Base-by-base conservation (phyloP, 352 stramenopile species). In the Globisporangium megalacanthum region DNA sequence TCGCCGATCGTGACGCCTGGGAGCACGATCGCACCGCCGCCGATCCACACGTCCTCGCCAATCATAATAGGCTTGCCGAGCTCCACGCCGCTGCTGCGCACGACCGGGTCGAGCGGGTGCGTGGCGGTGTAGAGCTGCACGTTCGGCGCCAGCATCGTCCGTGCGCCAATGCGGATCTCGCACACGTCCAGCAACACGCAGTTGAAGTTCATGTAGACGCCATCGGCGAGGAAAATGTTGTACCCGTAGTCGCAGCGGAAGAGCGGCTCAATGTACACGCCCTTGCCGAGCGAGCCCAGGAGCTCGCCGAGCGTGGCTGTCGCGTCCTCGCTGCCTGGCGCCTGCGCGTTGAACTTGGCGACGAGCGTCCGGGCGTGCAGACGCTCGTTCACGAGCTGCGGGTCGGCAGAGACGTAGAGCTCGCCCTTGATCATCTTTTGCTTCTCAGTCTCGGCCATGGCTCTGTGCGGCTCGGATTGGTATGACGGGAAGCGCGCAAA, bases 181-280 rank as follows among this genome's bases (percentile, higher is more conserved):
- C 79, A 89, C 51, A 81, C 78, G 67, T 97, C 88, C 13, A 97
- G 75, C 22, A 97, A 63, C 29, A 86, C 78, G 55, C 85, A 96
- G 60, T 89, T 85, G 68, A 92, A 94, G 69, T 97, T 96, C 71
- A 93, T 90, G 73, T 83, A 96, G 45, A 92, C 85, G 58, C 71
- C 74, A 36, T 86, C 68, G 8, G 69, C 88, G 20, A 94, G 29
- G 52, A 69, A 52, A 60, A 96, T 86, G 63, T 96, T 92, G 65
- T 61, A 83, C 31, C 89, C 89, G 68, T 96, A 97, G 73, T 97
- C 89, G 58, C 83, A 89, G 53, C 88, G 76, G 65, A 97, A 96
- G 5, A 82, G 87, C 60, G 86, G 72, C 72, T 95, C 82, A 47
- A 97, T 80, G 41, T 73, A 62, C 48, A 77, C 69, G 39, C 75